Percentiles rank a stretch among this genome's conserved stretches.
Evolutionary conservation across 225 moss, liverwort and hornwort species (phyloP).

Genomic region (Rhytidiadelphus loreus): DNA sequence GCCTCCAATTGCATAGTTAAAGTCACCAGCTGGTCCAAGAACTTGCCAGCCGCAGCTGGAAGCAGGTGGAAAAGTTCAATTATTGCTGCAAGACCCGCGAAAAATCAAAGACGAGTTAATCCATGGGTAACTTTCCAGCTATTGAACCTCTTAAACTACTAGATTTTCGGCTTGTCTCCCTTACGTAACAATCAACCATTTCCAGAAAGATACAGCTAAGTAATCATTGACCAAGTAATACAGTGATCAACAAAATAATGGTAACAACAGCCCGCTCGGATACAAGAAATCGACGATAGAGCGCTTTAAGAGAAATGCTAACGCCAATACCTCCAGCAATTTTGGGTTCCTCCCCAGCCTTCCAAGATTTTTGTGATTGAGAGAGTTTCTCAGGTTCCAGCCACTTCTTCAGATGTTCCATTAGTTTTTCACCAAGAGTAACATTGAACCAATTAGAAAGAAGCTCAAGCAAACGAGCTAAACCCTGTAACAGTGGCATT

Average conservation of each 20-base stretch:
- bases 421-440: constrained; percentile 96
- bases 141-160: background rate
- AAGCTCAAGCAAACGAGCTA: constrained; percentile 94
- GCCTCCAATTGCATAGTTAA: constrained; percentile 95
- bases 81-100: constrained; percentile 64
- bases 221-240: background rate
- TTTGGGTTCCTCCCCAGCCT: constrained; percentile 97
- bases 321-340: constrained; percentile 78
- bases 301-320: background rate
- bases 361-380: constrained; percentile 89
- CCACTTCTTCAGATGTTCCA: constrained; percentile 99
- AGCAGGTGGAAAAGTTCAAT: constrained; percentile 97
- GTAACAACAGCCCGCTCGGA: background rate
- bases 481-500: constrained; percentile 96
- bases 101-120: background rate
- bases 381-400: constrained; percentile 95
- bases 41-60: constrained; percentile 87
- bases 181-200: background rate
- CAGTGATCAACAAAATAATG: background rate
- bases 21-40: constrained; percentile 79
- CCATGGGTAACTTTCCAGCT: background rate
- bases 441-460: constrained; percentile 99
- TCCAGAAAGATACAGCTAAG: background rate
- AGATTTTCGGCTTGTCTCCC: background rate
- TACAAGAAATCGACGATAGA: background rate